Percentiles rank a stretch among this genome's conserved stretches.
phyloP scores from a whole-genome alignment of 768 basidiomycete species.

The Boletus subparvulus region DNA sequence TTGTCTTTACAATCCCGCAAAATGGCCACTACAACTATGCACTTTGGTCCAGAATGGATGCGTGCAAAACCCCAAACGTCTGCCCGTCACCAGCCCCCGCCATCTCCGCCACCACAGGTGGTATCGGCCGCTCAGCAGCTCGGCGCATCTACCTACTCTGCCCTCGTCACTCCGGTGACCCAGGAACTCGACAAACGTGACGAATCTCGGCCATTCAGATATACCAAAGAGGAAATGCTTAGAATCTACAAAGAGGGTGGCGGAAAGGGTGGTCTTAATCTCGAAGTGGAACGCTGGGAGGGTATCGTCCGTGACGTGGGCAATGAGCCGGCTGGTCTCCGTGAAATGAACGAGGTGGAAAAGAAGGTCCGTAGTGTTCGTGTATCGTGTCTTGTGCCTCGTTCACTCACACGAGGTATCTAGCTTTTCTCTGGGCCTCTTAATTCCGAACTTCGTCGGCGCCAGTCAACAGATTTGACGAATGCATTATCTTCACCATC shows the following conservation, averaged over 20 bases:
- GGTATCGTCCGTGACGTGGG: slow-evolving; percentile 80
- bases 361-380: slow-evolving; percentile 63
- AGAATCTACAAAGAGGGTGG: slow-evolving; percentile 80
- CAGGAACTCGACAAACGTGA: slow-evolving; percentile 58
- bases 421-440: slow-evolving; percentile 78
- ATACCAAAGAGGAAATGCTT: slow-evolving; percentile 83
- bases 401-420: slow-evolving; percentile 30
- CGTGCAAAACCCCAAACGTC: slow-evolving; percentile 67
- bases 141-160: slow-evolving; percentile 70
- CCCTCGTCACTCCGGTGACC: slow-evolving; percentile 49
- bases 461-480: slow-evolving; percentile 75
- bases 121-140: slow-evolving; percentile 43
- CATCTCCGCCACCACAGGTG: slow-evolving; percentile 57
- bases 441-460: slow-evolving; percentile 86
- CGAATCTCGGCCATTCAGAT: slow-evolving; percentile 76
- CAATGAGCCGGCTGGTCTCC: slow-evolving; percentile 69
- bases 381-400: slow-evolving; percentile 10
- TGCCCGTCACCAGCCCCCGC: slow-evolving; percentile 51
- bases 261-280: slow-evolving; percentile 68
- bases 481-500: slow-evolving; percentile 56
- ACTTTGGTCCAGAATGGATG: slow-evolving; percentile 95
- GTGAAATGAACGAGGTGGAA: slow-evolving; percentile 80
- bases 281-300: slow-evolving; percentile 88
- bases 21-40: slow-evolving; percentile 70
- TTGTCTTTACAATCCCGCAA: slow-evolving; percentile 21